A percentile compares a stretch with the other conserved stretches of the same genome.
These are phyloP conservation scores for Rugonectria rugulosa DNA, from an alignment of 2,329 filamentous ascomycete genomes.

Conservation along the genomic window DNA sequence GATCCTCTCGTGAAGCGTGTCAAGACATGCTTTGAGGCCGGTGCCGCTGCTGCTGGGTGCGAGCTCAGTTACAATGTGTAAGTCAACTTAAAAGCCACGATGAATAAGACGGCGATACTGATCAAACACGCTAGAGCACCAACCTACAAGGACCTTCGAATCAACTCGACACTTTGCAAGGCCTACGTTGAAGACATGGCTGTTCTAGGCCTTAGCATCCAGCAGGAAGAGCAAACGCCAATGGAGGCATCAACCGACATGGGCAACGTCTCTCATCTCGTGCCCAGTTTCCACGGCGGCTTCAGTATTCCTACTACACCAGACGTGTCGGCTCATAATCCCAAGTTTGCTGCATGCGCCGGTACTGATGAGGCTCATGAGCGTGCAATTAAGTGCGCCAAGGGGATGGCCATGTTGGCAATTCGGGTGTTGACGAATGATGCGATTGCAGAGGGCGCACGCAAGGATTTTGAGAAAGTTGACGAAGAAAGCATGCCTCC, in stretches of 20 bases:
- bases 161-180: slow-evolving; percentile 54
- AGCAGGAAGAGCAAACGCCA: slow-evolving; percentile 28
- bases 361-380: slow-evolving; percentile 48
- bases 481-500: slow-evolving; percentile 4
- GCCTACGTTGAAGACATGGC: slow-evolving; percentile 55
- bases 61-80: slow-evolving; percentile 47
- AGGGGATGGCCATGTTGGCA: slow-evolving; percentile 52
- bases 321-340: slow-evolving; percentile 48
- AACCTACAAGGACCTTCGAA: slow-evolving; percentile 54
- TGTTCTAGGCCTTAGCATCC: slow-evolving; percentile 40
- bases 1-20: slow-evolving; percentile 37
- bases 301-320: slow-evolving; percentile 52
- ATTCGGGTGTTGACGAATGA: slow-evolving; percentile 42
- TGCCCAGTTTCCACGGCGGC: slow-evolving; percentile 57
- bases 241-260: slow-evolving; percentile 55
- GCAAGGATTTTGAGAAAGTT: slow-evolving; percentile 26
- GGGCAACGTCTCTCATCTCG: slow-evolving; percentile 58
- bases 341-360: slow-evolving; percentile 54
- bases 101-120: neutral
- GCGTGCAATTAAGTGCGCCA: slow-evolving; percentile 52
- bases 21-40: slow-evolving; percentile 47
- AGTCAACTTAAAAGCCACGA: slow-evolving; percentile 13
- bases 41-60: slow-evolving; percentile 45
- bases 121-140: slow-evolving; percentile 36
- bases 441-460: slow-evolving; percentile 22